Conservation (phyloP, 2,329 filamentous ascomycete genomes). For the Thielaviopsis musarum region DNA sequence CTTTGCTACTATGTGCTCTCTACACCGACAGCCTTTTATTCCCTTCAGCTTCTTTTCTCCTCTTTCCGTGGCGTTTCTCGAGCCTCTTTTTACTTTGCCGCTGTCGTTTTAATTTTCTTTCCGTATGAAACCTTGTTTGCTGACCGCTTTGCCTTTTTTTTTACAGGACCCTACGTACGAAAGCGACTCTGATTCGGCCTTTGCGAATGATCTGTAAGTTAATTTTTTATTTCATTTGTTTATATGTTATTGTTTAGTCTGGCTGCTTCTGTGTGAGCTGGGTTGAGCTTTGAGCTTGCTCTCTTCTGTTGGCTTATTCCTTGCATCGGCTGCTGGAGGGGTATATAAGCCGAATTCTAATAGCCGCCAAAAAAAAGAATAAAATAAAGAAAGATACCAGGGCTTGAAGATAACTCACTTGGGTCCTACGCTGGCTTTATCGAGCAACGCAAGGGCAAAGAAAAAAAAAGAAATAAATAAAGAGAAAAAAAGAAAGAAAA, state of each 20-base stretch:
- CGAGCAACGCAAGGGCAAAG: no score
- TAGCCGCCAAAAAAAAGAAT: no score
- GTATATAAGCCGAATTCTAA: no score
- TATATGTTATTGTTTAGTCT: neutral
- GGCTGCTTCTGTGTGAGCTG: neutral
- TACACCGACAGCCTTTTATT: neutral
- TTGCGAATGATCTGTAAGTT: slow-evolving; percentile 5
- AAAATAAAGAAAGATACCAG: no score
- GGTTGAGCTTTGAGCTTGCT: neutral
- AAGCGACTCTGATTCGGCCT: slow-evolving; percentile 8
- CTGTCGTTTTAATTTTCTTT: no score
- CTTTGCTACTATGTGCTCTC: no score
- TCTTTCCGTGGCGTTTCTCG: neutral
- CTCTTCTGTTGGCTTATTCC: neutral
- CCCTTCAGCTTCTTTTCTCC: neutral
- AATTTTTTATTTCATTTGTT: neutral
- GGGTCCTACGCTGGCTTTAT: no score
- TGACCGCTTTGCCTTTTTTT: neutral
- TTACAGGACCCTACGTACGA: slow-evolving; percentile 5
- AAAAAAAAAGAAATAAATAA: neutral
- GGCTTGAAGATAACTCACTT: no score
- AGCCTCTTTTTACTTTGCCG: neutral
- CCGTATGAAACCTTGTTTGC: neutral
- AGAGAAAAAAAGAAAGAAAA: neutral
- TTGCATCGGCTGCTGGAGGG: no score